Base-by-base conservation (phyloP, 1,139 yeast genomes). In the Tardiomyces blankii region DNA sequence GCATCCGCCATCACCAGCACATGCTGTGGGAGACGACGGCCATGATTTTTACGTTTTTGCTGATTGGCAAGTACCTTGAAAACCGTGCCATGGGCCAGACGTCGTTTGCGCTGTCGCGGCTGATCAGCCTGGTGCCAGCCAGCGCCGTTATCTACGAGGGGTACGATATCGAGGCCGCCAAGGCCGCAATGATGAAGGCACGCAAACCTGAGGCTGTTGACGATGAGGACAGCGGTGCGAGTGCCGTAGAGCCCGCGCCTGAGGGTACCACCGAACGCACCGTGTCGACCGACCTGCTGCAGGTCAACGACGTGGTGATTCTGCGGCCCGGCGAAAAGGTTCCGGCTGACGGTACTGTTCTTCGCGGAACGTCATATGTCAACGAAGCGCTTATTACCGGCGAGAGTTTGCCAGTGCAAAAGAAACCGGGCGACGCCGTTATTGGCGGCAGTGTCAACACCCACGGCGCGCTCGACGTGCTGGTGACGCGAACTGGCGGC, bases 371-470 rank as follows among this genome's bases (percentile, higher is more conserved):
- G 49, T 77, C 96, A 0, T 94, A 85, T 57, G 73, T 87, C 23
- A 91, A 89, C 58, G 98, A 91, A 63, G 81, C 96, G 5, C 67
- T 88, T 30, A 71, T 91, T 47, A 89, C 98, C 0, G 98, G 98
- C 42, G 98, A 91, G 65, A 76, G 95, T 0, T 61, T 77, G 42
- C 91, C 95, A 0, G 80, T 88, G 0, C 64, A 68, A 40, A 91
- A 89, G 57, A 57, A 49, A 2, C 56, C 58, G 2, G 88, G 87
- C 1, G 82, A 82, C 44, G 50, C 56, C 1, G 84, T 91, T 1
- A 79, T 86, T 58, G 96, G 96, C 12, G 99, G 99, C 0, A 82
- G 96, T 1, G 77, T 91, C 40, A 93, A 93, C 62, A 87, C 94
- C 0, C 71, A 82, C 1, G 86, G 89, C 9, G 71, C 79, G 30